phyloP scores from a whole-genome alignment of 1,139 yeast species.

The Arxiozyma slooffiae region DNA sequence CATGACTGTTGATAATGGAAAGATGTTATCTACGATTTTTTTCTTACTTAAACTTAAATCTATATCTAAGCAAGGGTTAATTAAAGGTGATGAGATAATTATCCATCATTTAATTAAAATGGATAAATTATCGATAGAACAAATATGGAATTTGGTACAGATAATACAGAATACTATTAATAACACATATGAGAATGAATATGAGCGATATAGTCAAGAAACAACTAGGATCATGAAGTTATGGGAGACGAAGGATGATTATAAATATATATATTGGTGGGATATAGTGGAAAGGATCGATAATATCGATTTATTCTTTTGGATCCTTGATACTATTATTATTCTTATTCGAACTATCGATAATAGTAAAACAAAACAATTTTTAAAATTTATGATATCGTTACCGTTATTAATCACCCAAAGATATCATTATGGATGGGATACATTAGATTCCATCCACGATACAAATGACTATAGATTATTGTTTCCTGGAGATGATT shows the following conservation, averaged over 20 bases:
- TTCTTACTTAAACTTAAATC: constrained; percentile 23
- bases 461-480: constrained; percentile 12
- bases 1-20: constrained; percentile 1
- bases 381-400: constrained; percentile 31
- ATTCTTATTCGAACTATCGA: constrained; percentile 13
- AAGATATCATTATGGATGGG: constrained; percentile 43
- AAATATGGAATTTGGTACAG: constrained; percentile 26
- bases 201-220: not conserved
- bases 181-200: not conserved
- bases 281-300: constrained; percentile 21
- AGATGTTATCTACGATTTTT: not conserved
- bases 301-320: constrained; percentile 24
- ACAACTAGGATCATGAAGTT: not conserved
- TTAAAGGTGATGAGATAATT: constrained; percentile 24
- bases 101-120: constrained; percentile 20
- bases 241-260: constrained; percentile 13
- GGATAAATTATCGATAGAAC: constrained; percentile 6
- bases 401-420: constrained; percentile 32
- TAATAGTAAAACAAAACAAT: constrained; percentile 8
- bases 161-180: constrained; percentile 24
- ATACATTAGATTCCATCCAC: constrained; percentile 30
- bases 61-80: constrained; percentile 23
- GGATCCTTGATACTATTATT: constrained; percentile 28
- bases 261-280: constrained; percentile 27
- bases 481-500: constrained; percentile 10